Base-by-base conservation (phyloP, 306 rosid genomes). In the Acacia melanoxylon region DNA sequence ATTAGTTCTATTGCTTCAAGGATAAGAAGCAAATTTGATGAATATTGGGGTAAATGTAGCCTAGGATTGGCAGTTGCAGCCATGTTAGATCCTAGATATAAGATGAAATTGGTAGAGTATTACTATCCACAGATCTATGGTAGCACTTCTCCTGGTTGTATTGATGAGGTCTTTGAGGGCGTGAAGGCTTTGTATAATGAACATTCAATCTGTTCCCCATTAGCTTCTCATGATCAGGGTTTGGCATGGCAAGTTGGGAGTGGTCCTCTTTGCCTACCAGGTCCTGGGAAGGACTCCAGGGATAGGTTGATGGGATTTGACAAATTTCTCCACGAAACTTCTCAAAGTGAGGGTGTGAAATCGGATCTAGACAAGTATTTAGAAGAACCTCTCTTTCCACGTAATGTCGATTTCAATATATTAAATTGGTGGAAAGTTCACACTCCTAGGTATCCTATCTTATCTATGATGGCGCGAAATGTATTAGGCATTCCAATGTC, bases 391-490 rank as follows among this genome's bases (percentile, higher is more conserved):
- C 93, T 91, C 75, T 96, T 93, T 84, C 99, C 99, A 1, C 93
- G 98, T 0, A 89, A 90, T 68, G 92, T 85, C 16, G 99, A 91
- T 74, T 93, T 95, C 89, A 90, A 76, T 82, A 83, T 95, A 59
- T 79, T 93, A 51, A 93, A 95, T 78, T 95, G 99, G 99, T 95
- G 98, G 99, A 95, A 86, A 87, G 98, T 95, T 62, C 99, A 95
- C 77, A 92, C 97, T 75, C 99, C 98, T 10, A 90, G 98, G 87
- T 95, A 95, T 86, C 99, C 98, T 22, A 89, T 93, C 80, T 83
- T 95, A 37, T 95, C 98, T n/a, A 95, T 95, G 98, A 92, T 95
- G 98, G 99, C 99, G 0, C 93, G 97, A 37, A 95, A 95, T 42
- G 90, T 95, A 66, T 82, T 95, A 73, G 96, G 97, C 80, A 86